A percentile compares a stretch with the other conserved stretches of the same genome.
These are phyloP conservation scores for Cornus controversa DNA, from an alignment of 148 eudicot genomes.

Conservation along the genomic window DNA sequence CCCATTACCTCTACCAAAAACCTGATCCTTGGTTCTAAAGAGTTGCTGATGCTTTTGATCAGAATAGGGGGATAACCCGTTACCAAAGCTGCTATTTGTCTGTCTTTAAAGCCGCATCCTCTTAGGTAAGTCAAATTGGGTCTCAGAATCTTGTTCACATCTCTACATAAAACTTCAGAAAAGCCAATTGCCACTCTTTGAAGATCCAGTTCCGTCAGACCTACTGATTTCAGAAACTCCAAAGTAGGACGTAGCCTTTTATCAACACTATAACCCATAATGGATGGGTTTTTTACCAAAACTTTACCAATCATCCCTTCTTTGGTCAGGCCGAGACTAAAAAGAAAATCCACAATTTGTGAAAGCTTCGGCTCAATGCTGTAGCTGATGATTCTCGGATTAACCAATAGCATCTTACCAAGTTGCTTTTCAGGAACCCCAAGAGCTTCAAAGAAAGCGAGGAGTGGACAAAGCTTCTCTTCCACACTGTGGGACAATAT, in stretches of 20 bases:
- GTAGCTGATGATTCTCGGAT: constrained; percentile 91
- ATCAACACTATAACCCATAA: constrained; percentile 90
- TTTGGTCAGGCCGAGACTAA: constrained; percentile 57
- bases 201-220: constrained; percentile 64
- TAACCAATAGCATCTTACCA: constrained; percentile 77
- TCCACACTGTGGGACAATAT: constrained; percentile 78
- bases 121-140: constrained; percentile 60
- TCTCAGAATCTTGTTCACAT: constrained; percentile 74
- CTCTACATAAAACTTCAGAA: constrained; percentile 89
- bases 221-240: constrained; percentile 70
- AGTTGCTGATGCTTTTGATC: constrained; percentile 87
- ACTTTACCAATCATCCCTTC: constrained; percentile 82
- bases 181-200: constrained; percentile 63
- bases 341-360: constrained; percentile 72
- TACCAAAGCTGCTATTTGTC: constrained; percentile 67
- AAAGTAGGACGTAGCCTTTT: constrained; percentile 81
- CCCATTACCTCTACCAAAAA: constrained; percentile 85
- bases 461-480: constrained; percentile 88
- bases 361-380: constrained; percentile 87
- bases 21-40: constrained; percentile 86
- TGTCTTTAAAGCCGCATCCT: constrained; percentile 58
- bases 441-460: constrained; percentile 88
- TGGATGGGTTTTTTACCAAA: constrained; percentile 71
- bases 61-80: constrained; percentile 81
- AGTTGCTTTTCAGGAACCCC: constrained; percentile 77